These are phyloP conservation scores for Teratosphaeria epicoccoides DNA, from an alignment of 2,329 filamentous ascomycete species.

Conservation along the genomic window DNA sequence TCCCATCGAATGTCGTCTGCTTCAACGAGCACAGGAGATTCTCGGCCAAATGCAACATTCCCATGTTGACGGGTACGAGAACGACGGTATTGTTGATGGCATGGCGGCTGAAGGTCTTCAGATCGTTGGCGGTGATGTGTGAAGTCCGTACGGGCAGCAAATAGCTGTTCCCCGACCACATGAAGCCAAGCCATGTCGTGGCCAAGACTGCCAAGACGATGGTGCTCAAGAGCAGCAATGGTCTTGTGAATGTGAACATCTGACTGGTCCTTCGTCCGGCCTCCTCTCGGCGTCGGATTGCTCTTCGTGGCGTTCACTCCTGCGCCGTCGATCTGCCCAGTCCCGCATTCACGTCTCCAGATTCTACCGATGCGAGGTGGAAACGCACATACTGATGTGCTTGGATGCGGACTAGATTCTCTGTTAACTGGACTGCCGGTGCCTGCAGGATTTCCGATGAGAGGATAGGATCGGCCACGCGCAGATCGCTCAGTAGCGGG, in stretches of 20 bases:
- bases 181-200: not conserved
- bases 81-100: conserved; percentile 2
- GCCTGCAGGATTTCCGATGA: too few species aligned
- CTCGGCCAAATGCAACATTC: conserved; percentile 9
- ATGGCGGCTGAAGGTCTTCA: not conserved
- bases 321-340: not conserved
- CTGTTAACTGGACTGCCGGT: too few species aligned
- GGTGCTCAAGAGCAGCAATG: not conserved
- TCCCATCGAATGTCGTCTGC: conserved; percentile 4
- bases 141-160: not conserved
- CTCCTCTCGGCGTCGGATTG: not conserved
- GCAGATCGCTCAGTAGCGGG: not conserved
- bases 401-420: too few species aligned
- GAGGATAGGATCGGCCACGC: not conserved
- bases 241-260: not conserved
- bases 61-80: conserved; percentile 9
- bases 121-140: not conserved
- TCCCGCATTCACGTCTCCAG: not conserved
- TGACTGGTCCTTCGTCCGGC: not conserved
- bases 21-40: conserved; percentile 10
- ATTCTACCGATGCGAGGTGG: not conserved
- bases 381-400: not conserved
- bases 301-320: not conserved
- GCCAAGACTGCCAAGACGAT: not conserved
- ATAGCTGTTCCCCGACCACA: not conserved